Conservation (phyloP, 2,329 filamentous ascomycete species). For the Colletotrichum musae region DNA sequence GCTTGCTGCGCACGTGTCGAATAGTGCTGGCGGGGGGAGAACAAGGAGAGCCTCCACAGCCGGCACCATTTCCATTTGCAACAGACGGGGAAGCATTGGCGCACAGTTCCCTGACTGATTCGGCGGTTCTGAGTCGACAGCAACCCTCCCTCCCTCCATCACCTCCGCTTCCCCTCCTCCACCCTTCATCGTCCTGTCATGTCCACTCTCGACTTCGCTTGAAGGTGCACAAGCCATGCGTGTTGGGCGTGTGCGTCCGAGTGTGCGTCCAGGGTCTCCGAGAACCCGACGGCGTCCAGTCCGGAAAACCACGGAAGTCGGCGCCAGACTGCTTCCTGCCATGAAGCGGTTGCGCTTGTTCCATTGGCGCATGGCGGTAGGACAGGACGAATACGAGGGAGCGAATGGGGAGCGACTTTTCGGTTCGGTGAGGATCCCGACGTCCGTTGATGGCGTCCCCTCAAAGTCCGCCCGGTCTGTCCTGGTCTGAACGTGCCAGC, state of each 20-base stretch:
- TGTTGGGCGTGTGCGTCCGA: too few relatives aligned
- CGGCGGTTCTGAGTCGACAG: constrained; percentile 10
- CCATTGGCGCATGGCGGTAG: too few relatives aligned
- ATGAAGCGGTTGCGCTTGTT: too few relatives aligned
- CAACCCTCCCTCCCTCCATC: constrained; percentile 1
- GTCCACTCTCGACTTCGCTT: constrained; percentile 31
- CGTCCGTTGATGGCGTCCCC: not conserved
- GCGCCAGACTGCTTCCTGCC: too few relatives aligned
- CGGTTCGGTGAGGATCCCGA: too few relatives aligned
- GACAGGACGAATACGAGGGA: not conserved
- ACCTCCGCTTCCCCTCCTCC: too few relatives aligned
- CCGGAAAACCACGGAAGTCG: too few relatives aligned
- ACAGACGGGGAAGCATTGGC: constrained; percentile 17
- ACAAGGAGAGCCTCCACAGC: constrained; percentile 8
- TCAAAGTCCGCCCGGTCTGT: not conserved
- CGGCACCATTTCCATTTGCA: not conserved
- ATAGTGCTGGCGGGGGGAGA: not conserved
- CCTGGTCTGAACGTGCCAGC: not conserved
- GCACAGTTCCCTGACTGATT: constrained; percentile 19
- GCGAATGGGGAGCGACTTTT: not conserved
- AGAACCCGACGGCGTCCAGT: constrained; percentile 2
- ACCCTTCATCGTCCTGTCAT: not conserved
- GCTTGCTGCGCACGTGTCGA: not conserved
- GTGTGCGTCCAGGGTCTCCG: constrained; percentile 1
- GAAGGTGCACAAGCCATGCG: constrained; percentile 13